Evolutionary conservation across 2,329 filamentous ascomycete genomes (phyloP).

Genomic region (Colletotrichum nymphaeae): DNA sequence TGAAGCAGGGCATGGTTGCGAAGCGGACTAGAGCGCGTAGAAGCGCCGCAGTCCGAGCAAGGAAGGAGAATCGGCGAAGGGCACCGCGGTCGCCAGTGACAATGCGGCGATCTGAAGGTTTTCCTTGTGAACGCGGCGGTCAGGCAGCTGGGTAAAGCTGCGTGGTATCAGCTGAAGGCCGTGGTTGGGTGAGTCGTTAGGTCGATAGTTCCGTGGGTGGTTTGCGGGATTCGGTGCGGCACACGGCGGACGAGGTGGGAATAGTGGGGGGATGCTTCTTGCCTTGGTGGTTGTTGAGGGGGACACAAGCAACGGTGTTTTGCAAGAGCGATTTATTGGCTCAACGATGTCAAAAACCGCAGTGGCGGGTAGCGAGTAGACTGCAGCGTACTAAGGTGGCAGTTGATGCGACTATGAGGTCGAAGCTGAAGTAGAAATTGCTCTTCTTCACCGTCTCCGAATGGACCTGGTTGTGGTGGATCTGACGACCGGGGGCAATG

Average conservation of each 20-base stretch:
- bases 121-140: neutral
- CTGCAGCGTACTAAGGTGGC: neutral
- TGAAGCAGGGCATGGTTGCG: slow-evolving; percentile 89
- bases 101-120: neutral
- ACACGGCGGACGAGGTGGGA: neutral
- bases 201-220: neutral
- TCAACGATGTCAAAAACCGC: neutral
- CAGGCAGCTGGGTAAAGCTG: neutral
- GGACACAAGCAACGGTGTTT: neutral
- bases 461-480: slow-evolving; percentile 1
- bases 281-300: neutral
- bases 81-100: neutral
- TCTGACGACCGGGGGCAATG: slow-evolving; percentile 5
- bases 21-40: neutral
- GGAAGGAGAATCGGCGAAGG: neutral
- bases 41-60: neutral
- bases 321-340: neutral
- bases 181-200: neutral
- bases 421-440: neutral
- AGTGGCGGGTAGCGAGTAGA: neutral
- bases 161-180: neutral
- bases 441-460: slow-evolving; percentile 8
- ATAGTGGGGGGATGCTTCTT: slow-evolving; percentile 1
- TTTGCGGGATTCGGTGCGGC: neutral
- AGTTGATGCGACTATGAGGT: neutral